phyloP scores from a whole-genome alignment of 208 protist genomes.

The Leishmania gerbilli region DNA sequence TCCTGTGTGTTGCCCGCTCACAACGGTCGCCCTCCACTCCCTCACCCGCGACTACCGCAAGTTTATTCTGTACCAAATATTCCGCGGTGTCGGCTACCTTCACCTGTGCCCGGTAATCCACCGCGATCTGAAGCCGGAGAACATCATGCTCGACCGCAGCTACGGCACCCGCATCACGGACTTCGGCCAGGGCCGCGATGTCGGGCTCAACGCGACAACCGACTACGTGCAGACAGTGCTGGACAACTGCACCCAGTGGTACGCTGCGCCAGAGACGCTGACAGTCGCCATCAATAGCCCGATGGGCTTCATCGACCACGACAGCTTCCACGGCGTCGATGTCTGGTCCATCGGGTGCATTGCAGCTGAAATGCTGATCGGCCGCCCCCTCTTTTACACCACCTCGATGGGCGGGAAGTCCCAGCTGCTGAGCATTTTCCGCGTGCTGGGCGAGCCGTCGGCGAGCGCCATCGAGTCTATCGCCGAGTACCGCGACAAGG shows the following conservation, averaged over 20 bases:
- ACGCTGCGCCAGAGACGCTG: slow-evolving; percentile 98
- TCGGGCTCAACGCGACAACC: slow-evolving; percentile 39
- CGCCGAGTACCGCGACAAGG: slow-evolving; percentile 53
- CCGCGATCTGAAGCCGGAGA: slow-evolving; percentile 93
- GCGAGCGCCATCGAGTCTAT: slow-evolving; percentile 78
- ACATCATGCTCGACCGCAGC: slow-evolving; percentile 90
- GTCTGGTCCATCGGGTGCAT: slow-evolving; percentile 94
- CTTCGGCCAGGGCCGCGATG: slow-evolving; percentile 96
- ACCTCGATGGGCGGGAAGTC: slow-evolving; percentile 88
- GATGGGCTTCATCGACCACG: slow-evolving; percentile 78
- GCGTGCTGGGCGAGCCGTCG: slow-evolving; percentile 78
- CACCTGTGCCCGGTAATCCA: slow-evolving; percentile 90
- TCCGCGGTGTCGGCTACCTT: slow-evolving; percentile 96
- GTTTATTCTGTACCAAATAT: slow-evolving; percentile 97
- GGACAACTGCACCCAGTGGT: slow-evolving; percentile 95
- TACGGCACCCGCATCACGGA: slow-evolving; percentile 95
- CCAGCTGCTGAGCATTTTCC: slow-evolving; percentile 94
- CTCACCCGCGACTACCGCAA: slow-evolving; percentile 96
- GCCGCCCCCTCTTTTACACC: slow-evolving; percentile 83
- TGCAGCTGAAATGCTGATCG: slow-evolving; percentile 89
- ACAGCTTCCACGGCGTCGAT: slow-evolving; percentile 78
- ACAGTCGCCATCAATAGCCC: slow-evolving; percentile 70
- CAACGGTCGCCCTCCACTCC: slow-evolving; percentile 78
- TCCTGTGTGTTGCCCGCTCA: slow-evolving; percentile 38
- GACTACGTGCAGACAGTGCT: slow-evolving; percentile 64